Base-by-base conservation (phyloP, 495 filamentous ascomycete genomes). In the Aspergillus ostianus region DNA sequence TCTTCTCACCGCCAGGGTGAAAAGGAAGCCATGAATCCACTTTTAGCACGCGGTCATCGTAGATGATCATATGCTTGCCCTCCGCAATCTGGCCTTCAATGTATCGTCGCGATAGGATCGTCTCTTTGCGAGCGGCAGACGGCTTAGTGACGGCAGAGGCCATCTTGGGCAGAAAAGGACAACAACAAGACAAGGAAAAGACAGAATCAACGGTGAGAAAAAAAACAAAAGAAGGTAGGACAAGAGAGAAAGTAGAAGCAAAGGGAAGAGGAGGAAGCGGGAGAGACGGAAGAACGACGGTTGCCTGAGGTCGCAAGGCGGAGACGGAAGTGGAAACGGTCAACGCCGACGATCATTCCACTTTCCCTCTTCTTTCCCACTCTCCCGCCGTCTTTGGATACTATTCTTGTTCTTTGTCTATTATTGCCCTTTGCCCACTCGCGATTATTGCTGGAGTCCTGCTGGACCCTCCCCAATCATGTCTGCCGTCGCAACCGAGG, bases 1-100 rank as follows among this genome's bases (percentile, higher is more conserved):
- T 83, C 73, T 91, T 96, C 65, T 93, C 89, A 50, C 94, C 94
- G 56, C 94, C 94, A 17, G 94, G 94, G 67, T 98, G 94, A 68
- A 86, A 98, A 53, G 83, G 82, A 32, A 93, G 78, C 89, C 90
- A 98, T 29, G 89, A 81, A 72, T 98, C 93, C 2, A 90, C 85
- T 75, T 90, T 94, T 57, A 98, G 73, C 6, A 96, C 93, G 67
- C 87, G 84, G 53, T 83, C 78, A 58, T 97, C 87, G 52, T 91
- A 79, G 51, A 98, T 92, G 55, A 97, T 82, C 44, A 98, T 81
- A 54, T 81, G 81, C 55, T 85, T 82, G n/a, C 92, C 94, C 50
- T 92, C 87, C 6, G 94, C 90, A 70, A 98, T 96, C 63, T 94
- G 72, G 4, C 82, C 86, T 73, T 98, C 94, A 59, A 98, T 84